Percentiles rank a stretch among this genome's conserved stretches.
phyloP scores from a whole-genome alignment of 768 basidiomycete species.

The Leccinum olivaceopallidum region DNA sequence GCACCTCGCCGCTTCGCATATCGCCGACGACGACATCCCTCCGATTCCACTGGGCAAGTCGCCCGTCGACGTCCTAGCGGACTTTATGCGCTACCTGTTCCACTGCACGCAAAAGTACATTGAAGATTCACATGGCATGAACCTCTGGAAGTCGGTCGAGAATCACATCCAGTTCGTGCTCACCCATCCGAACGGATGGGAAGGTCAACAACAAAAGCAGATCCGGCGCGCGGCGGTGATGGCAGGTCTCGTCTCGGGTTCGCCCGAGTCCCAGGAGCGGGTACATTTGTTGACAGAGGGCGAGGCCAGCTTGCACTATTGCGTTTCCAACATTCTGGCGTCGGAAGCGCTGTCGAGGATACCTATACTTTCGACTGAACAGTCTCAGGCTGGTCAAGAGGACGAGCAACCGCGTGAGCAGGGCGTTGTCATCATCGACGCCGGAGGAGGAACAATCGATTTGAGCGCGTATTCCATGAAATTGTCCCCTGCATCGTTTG shows the following conservation, averaged over 20 bases:
- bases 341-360: slow-evolving; percentile 29
- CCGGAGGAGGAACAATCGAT: slow-evolving; percentile 47
- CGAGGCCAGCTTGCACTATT: slow-evolving; percentile 62
- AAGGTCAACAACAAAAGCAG: slow-evolving; percentile 54
- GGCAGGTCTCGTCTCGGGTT: slow-evolving; percentile 51
- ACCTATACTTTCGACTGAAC: slow-evolving; percentile 22
- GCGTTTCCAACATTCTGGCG: slow-evolving; percentile 47
- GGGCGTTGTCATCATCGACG: slow-evolving; percentile 49
- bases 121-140: slow-evolving; percentile 45
- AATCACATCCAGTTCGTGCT: slow-evolving; percentile 50
- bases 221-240: slow-evolving; percentile 54
- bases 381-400: slow-evolving; percentile 13
- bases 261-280: slow-evolving; percentile 38
- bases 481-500: slow-evolving; percentile 38
- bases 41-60: slow-evolving; percentile 45
- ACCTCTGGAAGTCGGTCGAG: slow-evolving; percentile 47
- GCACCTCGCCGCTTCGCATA: slow-evolving; percentile 32
- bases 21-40: slow-evolving; percentile 36
- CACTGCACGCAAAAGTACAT: slow-evolving; percentile 48
- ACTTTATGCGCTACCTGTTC: slow-evolving; percentile 48
- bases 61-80: slow-evolving; percentile 44
- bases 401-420: slow-evolving; percentile 26
- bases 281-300: slow-evolving; percentile 64
- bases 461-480: slow-evolving; percentile 44
- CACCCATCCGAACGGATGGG: slow-evolving; percentile 69